phyloP scores from a whole-genome alignment of 2,329 filamentous ascomycete genomes.

The Cladophialophora psammophila region DNA sequence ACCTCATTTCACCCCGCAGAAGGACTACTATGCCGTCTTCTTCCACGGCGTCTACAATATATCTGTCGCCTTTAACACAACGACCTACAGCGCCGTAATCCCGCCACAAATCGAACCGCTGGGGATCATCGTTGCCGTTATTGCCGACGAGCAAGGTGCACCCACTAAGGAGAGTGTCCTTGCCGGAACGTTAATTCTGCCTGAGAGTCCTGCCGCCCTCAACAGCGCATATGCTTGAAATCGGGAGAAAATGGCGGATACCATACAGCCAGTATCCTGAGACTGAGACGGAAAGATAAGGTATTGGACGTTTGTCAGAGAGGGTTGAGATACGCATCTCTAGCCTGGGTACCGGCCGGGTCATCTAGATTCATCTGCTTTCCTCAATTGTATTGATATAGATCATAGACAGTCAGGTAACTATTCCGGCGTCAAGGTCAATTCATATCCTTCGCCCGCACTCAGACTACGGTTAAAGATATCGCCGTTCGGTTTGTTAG shows the following conservation, averaged over 20 bases:
- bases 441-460: neutral
- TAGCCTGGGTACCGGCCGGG: neutral
- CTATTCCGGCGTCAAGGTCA: neutral
- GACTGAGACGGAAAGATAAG: neutral
- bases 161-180: conserved; percentile 49
- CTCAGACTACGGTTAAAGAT: too few relatives aligned
- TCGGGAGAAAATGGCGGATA: neutral
- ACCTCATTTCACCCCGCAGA: conserved; percentile 37
- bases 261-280: too few relatives aligned
- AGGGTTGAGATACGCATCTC: neutral
- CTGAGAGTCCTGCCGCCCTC: conserved; percentile 45
- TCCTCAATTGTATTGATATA: neutral
- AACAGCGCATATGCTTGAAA: neutral
- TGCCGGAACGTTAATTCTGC: conserved; percentile 50
- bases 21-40: conserved; percentile 52
- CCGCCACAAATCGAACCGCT: conserved; percentile 49
- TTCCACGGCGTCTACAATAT: conserved; percentile 50
- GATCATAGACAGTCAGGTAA: neutral
- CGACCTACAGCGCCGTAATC: conserved; percentile 46
- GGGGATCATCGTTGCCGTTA: conserved; percentile 49
- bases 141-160: conserved; percentile 49
- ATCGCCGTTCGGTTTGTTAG: neutral
- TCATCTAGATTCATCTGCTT: too few relatives aligned
- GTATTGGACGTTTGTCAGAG: neutral
- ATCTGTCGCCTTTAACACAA: conserved; percentile 49